Evolutionary conservation across 805 yeast genomes (phyloP).

Genomic region (Limtongia smithiae): DNA sequence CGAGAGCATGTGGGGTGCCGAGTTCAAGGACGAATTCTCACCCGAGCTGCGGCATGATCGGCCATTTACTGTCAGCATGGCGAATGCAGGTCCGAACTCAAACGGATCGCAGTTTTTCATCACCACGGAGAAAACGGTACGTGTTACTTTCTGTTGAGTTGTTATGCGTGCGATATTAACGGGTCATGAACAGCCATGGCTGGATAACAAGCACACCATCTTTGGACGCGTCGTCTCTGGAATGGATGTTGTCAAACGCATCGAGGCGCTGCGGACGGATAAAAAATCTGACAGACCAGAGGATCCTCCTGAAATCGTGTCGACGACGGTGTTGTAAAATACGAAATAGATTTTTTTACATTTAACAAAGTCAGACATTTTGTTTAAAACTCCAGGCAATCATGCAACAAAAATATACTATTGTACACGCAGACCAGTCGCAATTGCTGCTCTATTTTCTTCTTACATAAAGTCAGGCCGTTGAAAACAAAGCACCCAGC

Average conservation of each 20-base stretch:
- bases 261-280: conserved; percentile 48
- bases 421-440: no score
- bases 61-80: conserved; percentile 59
- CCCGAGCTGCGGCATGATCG: conserved; percentile 47
- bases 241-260: conserved; percentile 47
- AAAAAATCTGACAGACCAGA: conserved; percentile 45
- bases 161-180: no score
- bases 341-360: background rate
- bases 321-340: conserved; percentile 13
- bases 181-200: conserved; percentile 41
- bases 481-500: conserved; percentile 10
- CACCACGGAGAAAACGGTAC: conserved; percentile 49
- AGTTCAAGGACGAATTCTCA: conserved; percentile 49
- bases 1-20: conserved; percentile 38
- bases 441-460: no score
- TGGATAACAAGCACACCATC: conserved; percentile 57
- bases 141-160: no score
- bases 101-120: conserved; percentile 61
- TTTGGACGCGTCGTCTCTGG: conserved; percentile 54
- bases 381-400: no score
- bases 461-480: no score
- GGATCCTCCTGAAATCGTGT: conserved; percentile 34
- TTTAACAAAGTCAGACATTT: background rate
- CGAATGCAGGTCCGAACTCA: conserved; percentile 56
- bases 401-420: no score